Evolutionary conservation across 495 filamentous ascomycete genomes (phyloP).

Genomic region (Xylaria scruposa): DNA sequence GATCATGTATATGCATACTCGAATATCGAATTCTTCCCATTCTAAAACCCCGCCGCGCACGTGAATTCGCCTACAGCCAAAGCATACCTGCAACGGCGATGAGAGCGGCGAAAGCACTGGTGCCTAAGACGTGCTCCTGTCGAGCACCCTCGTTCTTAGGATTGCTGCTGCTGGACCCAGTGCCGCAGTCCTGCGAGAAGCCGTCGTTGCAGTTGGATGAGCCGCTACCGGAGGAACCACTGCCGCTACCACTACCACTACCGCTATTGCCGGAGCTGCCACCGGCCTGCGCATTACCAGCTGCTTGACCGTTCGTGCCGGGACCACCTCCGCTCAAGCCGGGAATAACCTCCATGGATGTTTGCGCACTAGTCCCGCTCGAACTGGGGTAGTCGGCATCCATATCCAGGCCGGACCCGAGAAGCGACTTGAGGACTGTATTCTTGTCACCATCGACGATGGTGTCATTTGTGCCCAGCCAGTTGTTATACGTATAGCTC

Average conservation of each 20-base stretch:
- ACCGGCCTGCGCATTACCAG: slow-evolving; percentile 27
- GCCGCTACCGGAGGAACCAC: slow-evolving; percentile 30
- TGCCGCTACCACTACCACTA: slow-evolving; percentile 17
- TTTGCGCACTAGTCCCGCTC: slow-evolving; percentile 36
- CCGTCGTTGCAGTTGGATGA: slow-evolving; percentile 36
- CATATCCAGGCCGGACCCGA: slow-evolving; percentile 79
- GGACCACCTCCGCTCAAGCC: slow-evolving; percentile 45
- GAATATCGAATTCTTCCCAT: background rate
- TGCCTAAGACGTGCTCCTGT: slow-evolving; percentile 49
- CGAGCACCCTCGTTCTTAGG: slow-evolving; percentile 41
- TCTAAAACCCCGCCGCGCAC: background rate
- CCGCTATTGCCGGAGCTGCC: slow-evolving; percentile 23
- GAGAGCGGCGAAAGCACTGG: slow-evolving; percentile 57
- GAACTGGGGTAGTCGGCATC: slow-evolving; percentile 48
- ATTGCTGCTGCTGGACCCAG: slow-evolving; percentile 31
- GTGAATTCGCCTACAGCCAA: slow-evolving; percentile 39
- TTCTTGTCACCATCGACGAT: slow-evolving; percentile 75
- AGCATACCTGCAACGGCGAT: slow-evolving; percentile 55
- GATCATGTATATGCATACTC: background rate
- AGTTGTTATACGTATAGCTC: slow-evolving; percentile 78
- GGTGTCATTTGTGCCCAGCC: slow-evolving; percentile 71
- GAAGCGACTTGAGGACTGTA: slow-evolving; percentile 80
- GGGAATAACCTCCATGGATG: slow-evolving; percentile 35
- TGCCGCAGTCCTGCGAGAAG: slow-evolving; percentile 44
- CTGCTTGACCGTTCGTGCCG: slow-evolving; percentile 39